Conservation (phyloP, 495 filamentous ascomycete species). For the Aspergillus haitiensis region DNA sequence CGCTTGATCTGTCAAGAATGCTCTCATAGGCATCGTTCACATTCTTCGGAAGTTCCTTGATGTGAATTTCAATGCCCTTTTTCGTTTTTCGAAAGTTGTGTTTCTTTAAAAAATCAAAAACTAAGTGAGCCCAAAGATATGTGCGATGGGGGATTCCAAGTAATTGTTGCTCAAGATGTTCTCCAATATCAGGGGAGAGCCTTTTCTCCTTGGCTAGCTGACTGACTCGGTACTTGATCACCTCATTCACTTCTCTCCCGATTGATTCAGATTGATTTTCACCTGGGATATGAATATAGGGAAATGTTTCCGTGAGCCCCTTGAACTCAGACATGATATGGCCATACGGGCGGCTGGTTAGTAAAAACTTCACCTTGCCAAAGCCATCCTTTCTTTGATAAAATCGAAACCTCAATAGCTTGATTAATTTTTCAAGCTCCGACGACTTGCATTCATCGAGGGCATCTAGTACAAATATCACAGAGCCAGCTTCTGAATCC, state of each 20-base stretch:
- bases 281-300: constrained; percentile 34
- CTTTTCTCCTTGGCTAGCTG: constrained; percentile 22
- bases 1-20: neutral
- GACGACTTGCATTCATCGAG: constrained; percentile 40
- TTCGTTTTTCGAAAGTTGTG: constrained; percentile 17
- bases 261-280: constrained; percentile 40
- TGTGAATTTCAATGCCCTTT: neutral
- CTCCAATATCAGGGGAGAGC: constrained; percentile 13
- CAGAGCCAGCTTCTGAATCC: too few species aligned
- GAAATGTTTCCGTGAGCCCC: constrained; percentile 21
- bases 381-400: constrained; percentile 10
- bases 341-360: constrained; percentile 47
- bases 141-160: constrained; percentile 34
- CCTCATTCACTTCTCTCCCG: constrained; percentile 37
- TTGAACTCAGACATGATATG: constrained; percentile 33
- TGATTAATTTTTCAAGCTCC: constrained; percentile 26
- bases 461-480: constrained; percentile 42
- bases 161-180: constrained; percentile 24
- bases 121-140: constrained; percentile 39
- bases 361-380: constrained; percentile 36
- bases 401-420: constrained; percentile 21
- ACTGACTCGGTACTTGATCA: constrained; percentile 32
- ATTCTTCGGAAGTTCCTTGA: neutral
- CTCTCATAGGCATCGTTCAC: neutral
- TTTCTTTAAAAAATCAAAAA: constrained; percentile 24